A percentile compares a stretch with the other conserved stretches of the same genome.
Conservation (phyloP, 1,139 yeast species). For the Diutina neorugosa region DNA sequence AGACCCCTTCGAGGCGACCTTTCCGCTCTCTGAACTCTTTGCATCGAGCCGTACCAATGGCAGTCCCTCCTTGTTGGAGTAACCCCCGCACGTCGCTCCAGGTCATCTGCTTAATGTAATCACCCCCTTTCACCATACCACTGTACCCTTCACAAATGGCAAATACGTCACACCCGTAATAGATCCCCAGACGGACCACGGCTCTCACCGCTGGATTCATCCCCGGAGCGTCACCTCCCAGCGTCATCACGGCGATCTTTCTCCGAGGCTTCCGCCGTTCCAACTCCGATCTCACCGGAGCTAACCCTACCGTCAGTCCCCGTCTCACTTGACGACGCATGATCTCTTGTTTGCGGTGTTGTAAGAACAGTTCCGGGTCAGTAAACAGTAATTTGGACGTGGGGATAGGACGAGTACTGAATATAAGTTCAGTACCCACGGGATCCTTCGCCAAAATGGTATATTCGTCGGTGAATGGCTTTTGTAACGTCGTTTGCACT, state of each 20-base stretch:
- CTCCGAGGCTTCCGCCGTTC: slow-evolving; percentile 12
- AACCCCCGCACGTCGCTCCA: slow-evolving; percentile 96
- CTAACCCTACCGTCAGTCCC: slow-evolving; percentile 1
- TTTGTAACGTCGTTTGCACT: slow-evolving; percentile 22
- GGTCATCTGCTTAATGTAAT: slow-evolving; percentile 57
- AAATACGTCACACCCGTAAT: slow-evolving; percentile 84
- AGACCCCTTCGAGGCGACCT: slow-evolving; percentile 76
- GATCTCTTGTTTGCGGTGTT: slow-evolving; percentile 12
- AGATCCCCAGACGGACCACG: slow-evolving; percentile 83
- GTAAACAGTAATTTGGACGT: slow-evolving; percentile 18
- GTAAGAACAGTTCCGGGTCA: slow-evolving; percentile 19
- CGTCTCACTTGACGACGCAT: slow-evolving; percentile 6
- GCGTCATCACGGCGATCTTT: slow-evolving; percentile 89
- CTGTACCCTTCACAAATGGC: slow-evolving; percentile 93
- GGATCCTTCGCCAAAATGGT: slow-evolving; percentile 37
- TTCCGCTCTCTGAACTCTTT: slow-evolving; percentile 69
- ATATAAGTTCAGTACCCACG: slow-evolving; percentile 38
- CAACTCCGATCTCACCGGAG: background rate
- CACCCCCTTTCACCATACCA: slow-evolving; percentile 83
- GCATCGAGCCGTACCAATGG: slow-evolving; percentile 94
- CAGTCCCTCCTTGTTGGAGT: slow-evolving; percentile 86
- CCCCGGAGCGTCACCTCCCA: slow-evolving; percentile 98
- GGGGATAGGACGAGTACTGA: slow-evolving; percentile 24
- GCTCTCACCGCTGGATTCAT: slow-evolving; percentile 96
- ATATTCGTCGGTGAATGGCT: slow-evolving; percentile 9